phyloP scores from a whole-genome alignment of 75 land plant genomes.

The Selaginella moellendorffii region DNA sequence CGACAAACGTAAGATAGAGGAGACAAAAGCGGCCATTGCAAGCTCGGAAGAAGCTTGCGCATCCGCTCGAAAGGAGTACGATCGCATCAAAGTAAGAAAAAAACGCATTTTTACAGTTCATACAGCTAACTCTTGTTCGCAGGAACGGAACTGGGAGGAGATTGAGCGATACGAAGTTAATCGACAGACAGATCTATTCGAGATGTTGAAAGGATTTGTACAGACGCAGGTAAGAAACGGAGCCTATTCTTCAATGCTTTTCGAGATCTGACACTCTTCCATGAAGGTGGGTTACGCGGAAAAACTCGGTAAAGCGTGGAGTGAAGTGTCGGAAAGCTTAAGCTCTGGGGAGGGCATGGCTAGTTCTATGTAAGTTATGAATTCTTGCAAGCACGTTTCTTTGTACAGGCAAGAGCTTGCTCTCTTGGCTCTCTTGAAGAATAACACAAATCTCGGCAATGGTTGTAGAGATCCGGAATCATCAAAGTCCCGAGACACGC shows the following conservation, averaged over 20 bases:
- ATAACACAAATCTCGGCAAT: too few relatives aligned
- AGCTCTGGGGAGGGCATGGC: background rate
- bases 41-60: slow-evolving; percentile 59
- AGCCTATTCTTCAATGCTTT: too few relatives aligned
- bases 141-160: slow-evolving; percentile 66
- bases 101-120: background rate
- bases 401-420: too few relatives aligned
- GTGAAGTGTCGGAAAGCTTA: slow-evolving; percentile 37
- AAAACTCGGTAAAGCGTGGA: slow-evolving; percentile 62
- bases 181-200: slow-evolving; percentile 45
- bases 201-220: slow-evolving; percentile 71
- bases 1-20: slow-evolving; percentile 62
- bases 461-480: too few relatives aligned
- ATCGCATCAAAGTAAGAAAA: slow-evolving; percentile 60
- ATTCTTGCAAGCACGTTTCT: too few relatives aligned
- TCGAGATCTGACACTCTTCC: background rate
- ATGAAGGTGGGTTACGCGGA: slow-evolving; percentile 65
- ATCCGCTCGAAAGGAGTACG: slow-evolving; percentile 60
- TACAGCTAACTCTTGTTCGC: slow-evolving; percentile 11
- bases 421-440: too few relatives aligned
- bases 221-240: slow-evolving; percentile 61
- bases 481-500: too few relatives aligned
- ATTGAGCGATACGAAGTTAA: slow-evolving; percentile 59
- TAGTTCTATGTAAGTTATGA: background rate
- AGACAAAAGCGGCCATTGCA: slow-evolving; percentile 45